phyloP scores from a whole-genome alignment of 1,139 yeast genomes.

The Magnusiomyces suaveolens region DNA sequence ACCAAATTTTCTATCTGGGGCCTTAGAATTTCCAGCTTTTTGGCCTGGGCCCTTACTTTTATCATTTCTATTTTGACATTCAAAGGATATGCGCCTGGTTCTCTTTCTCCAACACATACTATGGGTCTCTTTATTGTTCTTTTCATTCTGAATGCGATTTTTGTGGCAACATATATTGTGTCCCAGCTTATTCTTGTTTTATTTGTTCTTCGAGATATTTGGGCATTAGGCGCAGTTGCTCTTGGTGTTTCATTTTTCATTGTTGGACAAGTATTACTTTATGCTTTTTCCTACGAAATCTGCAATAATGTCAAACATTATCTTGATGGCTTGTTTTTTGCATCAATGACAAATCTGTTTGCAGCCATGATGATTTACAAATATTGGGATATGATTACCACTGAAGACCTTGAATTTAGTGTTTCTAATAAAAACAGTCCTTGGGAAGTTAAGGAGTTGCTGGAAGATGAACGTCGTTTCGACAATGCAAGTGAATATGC shows the following conservation, averaged over 20 bases:
- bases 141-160: conserved; percentile 60
- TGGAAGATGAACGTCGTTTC: conserved; percentile 37
- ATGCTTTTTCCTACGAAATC: conserved; percentile 54
- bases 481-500: conserved; percentile 34
- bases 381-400: conserved; percentile 94
- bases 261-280: conserved; percentile 68
- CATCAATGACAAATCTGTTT: conserved; percentile 67
- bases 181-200: conserved; percentile 66
- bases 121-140: conserved; percentile 57
- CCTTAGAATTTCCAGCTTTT: conserved; percentile 41
- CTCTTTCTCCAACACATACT: conserved; percentile 43
- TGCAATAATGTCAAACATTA: conserved; percentile 74
- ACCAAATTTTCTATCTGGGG: conserved; percentile 43
- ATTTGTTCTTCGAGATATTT: conserved; percentile 58
- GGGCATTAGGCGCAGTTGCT: conserved; percentile 79
- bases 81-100: conserved; percentile 11
- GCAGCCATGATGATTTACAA: conserved; percentile 91
- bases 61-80: conserved; percentile 28
- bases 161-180: conserved; percentile 51
- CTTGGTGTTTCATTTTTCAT: conserved; percentile 65
- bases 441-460: conserved; percentile 43
- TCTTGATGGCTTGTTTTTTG: conserved; percentile 82
- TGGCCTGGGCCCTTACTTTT: conserved; percentile 56
- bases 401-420: conserved; percentile 87
- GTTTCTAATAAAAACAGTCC: conserved; percentile 46